phyloP scores from a whole-genome alignment of 2,329 filamentous ascomycete species.

The Colletotrichum australisinense region DNA sequence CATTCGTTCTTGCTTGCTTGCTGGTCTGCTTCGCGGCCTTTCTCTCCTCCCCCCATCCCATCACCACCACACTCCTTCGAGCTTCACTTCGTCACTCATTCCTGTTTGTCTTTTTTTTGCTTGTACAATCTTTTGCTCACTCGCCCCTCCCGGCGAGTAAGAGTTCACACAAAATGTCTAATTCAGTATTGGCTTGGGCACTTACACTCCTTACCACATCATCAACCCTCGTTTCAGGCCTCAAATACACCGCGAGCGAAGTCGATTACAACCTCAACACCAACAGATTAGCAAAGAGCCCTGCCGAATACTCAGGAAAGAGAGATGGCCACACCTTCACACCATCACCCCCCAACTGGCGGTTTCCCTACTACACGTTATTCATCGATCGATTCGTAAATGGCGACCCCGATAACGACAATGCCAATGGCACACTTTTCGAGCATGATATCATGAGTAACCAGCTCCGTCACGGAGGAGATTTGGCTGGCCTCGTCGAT shows the following conservation, averaged over 20 bases:
- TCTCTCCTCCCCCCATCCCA: constrained; percentile 21
- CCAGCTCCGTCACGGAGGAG: constrained; percentile 73
- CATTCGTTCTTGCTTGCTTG: constrained; percentile 36
- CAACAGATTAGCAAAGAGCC: constrained; percentile 65
- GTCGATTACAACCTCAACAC: constrained; percentile 70
- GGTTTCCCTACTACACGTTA: constrained; percentile 74
- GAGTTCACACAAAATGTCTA: constrained; percentile 34
- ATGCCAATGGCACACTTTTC: constrained; percentile 69
- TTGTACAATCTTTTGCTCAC: constrained; percentile 26
- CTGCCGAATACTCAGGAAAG: constrained; percentile 68
- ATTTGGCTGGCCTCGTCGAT: constrained; percentile 67
- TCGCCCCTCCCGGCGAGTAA: constrained; percentile 33
- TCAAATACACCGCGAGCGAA: constrained; percentile 42
- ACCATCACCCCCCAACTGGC: constrained; percentile 70
- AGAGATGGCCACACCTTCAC: constrained; percentile 64
- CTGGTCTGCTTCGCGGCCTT: constrained; percentile 35
- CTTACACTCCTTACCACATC: constrained; percentile 33
- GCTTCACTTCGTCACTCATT: constrained; percentile 35
- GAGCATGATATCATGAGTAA: constrained; percentile 71
- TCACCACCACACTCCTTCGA: constrained; percentile 30
- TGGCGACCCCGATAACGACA: constrained; percentile 72
- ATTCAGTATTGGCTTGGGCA: constrained; percentile 35
- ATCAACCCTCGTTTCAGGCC: constrained; percentile 43
- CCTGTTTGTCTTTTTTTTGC: constrained; percentile 28
- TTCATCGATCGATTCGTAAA: constrained; percentile 74